These are phyloP conservation scores for Phytophthora gonapodyides DNA, from an alignment of 352 stramenopile species.

Conservation along the genomic window DNA sequence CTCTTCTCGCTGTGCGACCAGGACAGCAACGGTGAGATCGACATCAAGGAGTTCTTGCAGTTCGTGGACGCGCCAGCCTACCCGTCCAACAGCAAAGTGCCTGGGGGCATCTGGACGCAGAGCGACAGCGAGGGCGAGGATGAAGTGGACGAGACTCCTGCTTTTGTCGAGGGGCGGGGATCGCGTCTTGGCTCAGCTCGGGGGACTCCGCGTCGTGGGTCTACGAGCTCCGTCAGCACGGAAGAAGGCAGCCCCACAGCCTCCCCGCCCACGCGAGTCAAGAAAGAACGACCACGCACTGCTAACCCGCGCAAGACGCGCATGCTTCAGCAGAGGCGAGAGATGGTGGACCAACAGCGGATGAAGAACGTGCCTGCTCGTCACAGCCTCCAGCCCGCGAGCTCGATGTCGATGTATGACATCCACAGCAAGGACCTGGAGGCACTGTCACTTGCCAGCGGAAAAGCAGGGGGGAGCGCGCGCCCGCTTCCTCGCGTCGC, in stretches of 20 bases:
- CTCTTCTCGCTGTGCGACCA: conserved; percentile 68
- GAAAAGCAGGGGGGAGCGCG: conserved; percentile 6
- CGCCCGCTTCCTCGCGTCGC: conserved; percentile 7
- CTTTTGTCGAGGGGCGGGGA: neutral
- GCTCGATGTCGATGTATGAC: conserved; percentile 46
- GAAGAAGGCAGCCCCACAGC: conserved; percentile 11
- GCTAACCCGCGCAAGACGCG: conserved; percentile 68
- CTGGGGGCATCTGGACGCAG: conserved; percentile 61
- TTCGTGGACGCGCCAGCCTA: conserved; percentile 71
- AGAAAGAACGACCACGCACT: conserved; percentile 65
- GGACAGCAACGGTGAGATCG: conserved; percentile 72
- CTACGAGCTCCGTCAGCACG: conserved; percentile 2
- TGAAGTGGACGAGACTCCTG: neutral
- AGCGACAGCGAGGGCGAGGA: conserved; percentile 29
- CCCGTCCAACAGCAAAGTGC: conserved; percentile 55
- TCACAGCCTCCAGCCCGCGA: conserved; percentile 22
- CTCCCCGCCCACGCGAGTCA: conserved; percentile 15
- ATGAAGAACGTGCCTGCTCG: conserved; percentile 18
- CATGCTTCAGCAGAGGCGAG: conserved; percentile 66
- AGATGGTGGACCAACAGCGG: conserved; percentile 46
- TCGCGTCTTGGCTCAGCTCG: conserved; percentile 6
- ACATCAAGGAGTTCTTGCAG: conserved; percentile 79
- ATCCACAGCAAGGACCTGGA: conserved; percentile 39
- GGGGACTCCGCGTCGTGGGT: conserved; percentile 6
- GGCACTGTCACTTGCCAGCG: conserved; percentile 24